phyloP scores from a whole-genome alignment of 108 stramenopile genomes.

The Nitzschia sp. region DNA sequence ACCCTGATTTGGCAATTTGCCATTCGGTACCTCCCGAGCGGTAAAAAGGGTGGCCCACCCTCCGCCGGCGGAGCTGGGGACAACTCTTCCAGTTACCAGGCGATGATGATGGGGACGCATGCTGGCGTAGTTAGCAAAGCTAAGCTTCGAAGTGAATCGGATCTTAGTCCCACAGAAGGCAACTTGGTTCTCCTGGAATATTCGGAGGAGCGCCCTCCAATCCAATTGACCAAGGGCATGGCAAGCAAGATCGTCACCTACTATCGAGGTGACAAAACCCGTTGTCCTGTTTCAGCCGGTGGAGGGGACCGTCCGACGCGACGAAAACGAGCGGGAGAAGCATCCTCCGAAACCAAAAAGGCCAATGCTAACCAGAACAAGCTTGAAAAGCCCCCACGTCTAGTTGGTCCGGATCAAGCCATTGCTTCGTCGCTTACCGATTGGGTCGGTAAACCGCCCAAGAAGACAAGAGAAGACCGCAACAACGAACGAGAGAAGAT shows the following conservation, averaged over 20 bases:
- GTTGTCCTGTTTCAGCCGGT: slow-evolving; percentile 84
- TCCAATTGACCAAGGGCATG: slow-evolving; percentile 85
- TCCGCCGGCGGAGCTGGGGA: slow-evolving; percentile 35
- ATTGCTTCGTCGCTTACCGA: slow-evolving; percentile 55
- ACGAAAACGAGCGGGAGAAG: slow-evolving; percentile 51
- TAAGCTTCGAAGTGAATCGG: slow-evolving; percentile 80
- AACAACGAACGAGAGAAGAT: slow-evolving; percentile 52
- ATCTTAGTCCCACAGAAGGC: slow-evolving; percentile 75
- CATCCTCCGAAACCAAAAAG: slow-evolving; percentile 33
- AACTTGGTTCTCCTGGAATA: slow-evolving; percentile 82
- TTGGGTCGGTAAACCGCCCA: slow-evolving; percentile 77
- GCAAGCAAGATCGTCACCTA: slow-evolving; percentile 86
- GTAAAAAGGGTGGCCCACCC: slow-evolving; percentile 29
- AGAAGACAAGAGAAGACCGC: slow-evolving; percentile 60
- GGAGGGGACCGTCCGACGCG: slow-evolving; percentile 86
- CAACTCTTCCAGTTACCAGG: slow-evolving; percentile 59
- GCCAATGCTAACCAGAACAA: slow-evolving; percentile 11
- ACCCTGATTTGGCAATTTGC: slow-evolving; percentile 82
- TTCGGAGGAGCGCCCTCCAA: slow-evolving; percentile 82
- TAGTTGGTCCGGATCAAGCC: slow-evolving; percentile 66
- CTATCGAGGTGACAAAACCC: slow-evolving; percentile 83
- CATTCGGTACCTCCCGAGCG: slow-evolving; percentile 49
- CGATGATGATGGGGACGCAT: slow-evolving; percentile 69
- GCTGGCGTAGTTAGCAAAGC: slow-evolving; percentile 70
- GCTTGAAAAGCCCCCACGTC: slow-evolving; percentile 45